Conservation (phyloP, 1,139 yeast species). For the Scheffersomyces parashehatae region DNA sequence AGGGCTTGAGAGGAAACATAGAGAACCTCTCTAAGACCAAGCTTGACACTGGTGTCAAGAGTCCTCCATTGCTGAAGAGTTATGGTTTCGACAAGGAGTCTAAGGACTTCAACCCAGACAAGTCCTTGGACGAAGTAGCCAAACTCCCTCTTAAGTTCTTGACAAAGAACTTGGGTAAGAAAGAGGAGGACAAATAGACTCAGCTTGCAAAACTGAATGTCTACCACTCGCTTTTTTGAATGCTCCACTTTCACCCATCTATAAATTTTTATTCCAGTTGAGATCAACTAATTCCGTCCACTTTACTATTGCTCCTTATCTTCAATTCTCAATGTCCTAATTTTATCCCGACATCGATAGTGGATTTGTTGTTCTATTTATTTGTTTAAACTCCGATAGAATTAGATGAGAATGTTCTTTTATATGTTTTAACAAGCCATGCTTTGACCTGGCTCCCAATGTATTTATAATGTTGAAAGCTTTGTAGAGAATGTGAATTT, state of each 20-base stretch:
- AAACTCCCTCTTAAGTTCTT: conserved; percentile 25
- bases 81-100: conserved; percentile 12
- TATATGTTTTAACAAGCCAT: neutral
- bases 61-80: conserved; percentile 2
- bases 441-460: too few species aligned
- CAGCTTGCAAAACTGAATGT: too few species aligned
- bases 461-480: too few species aligned
- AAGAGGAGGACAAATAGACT: neutral
- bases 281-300: neutral
- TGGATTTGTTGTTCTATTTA: neutral
- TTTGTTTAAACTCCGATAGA: neutral
- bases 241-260: neutral
- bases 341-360: neutral
- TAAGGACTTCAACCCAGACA: conserved; percentile 22
- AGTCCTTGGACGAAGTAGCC: conserved; percentile 26
- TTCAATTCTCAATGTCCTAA: neutral
- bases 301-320: neutral
- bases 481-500: too few species aligned
- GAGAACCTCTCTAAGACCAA: conserved; percentile 10
- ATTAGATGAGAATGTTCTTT: conserved; percentile 1
- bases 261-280: neutral
- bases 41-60: conserved; percentile 3
- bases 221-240: too few species aligned
- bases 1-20: conserved; percentile 5
- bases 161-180: conserved; percentile 14